Base-by-base conservation (phyloP, 2,329 filamentous ascomycete species). In the Xylaria multiplex region DNA sequence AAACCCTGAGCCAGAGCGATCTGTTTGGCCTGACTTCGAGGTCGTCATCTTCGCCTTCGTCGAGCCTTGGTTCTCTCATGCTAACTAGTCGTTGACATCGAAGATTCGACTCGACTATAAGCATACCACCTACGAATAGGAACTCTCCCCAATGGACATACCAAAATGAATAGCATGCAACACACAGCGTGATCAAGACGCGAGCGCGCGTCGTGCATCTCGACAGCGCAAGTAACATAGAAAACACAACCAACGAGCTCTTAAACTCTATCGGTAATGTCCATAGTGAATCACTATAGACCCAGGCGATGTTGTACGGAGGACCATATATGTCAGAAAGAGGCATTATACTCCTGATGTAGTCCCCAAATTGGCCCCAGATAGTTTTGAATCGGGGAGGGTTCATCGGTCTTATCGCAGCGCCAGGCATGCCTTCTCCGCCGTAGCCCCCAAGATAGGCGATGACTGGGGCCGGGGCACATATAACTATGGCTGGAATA, bases 221-320 rank as follows among this genome's bases (percentile, higher is more conserved):
- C n/a, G 71, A 71, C 8, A 79, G 73, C 2, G 76, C 77, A 2
- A 78, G 70, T 24, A 79, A 69, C 55, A 75, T 69, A 42, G 76
- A 67, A 55, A 79, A 80, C 7, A 80, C 55, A 11, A 78, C 69
- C n/a, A 80, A 62, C 6, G 78, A 79, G 68, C 75, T 72, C 54
- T 73, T 73, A 62, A 79, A 79, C 70, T 80, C 79, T 37, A 79
- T 71, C 0, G 78, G 78, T 35, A 80, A 69, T 1, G 79, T 80
- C 78, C 79, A 80, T 16, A 78, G 63, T 42, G 77, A 77, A 14
- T 73, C 65, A 67, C 79, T 77, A 65, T 79, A 80, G 16, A 56
- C 40, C 66, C 68, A 72, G 1, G 43, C 22, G 7, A 42, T 16
- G 0, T 37, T 57, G 7, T 59, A 27, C 5, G 27, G 53, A 13